These are phyloP conservation scores for Kokia cookei DNA, from an alignment of 441 rosid genomes.

Conservation along the genomic window DNA sequence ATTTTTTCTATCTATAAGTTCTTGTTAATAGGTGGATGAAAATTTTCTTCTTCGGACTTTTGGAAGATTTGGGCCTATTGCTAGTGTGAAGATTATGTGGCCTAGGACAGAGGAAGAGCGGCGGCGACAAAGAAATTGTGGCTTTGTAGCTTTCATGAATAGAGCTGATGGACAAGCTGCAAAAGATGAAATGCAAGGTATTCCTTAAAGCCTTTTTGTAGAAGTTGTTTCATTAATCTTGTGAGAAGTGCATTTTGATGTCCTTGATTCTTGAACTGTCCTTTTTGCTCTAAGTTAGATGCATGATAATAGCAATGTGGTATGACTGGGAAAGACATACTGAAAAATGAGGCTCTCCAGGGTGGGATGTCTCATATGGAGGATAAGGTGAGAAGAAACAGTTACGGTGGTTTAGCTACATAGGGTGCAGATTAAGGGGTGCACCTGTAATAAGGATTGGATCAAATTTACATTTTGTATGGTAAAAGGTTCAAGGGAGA, in stretches of 20 bases:
- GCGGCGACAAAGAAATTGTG: constrained; percentile 93
- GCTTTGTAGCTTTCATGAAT: constrained; percentile 97
- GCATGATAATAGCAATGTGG: not conserved
- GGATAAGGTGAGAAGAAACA: not conserved
- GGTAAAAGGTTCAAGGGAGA: not conserved
- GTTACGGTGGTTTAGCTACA: not conserved
- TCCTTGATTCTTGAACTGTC: not conserved
- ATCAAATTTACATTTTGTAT: not conserved
- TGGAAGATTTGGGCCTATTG: constrained; percentile 99
- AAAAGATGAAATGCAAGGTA: constrained; percentile 99
- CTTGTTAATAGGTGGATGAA: constrained; percentile 79
- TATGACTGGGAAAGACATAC: not conserved
- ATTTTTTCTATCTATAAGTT: not conserved
- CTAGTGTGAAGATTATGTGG: constrained; percentile 99
- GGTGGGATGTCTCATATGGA: not conserved
- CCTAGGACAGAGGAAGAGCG: constrained; percentile 98
- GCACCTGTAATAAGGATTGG: not conserved
- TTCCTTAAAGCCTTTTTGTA: not conserved
- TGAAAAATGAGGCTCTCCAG: not conserved
- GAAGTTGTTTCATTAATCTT: not conserved
- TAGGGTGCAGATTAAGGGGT: not conserved
- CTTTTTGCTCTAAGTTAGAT: not conserved
- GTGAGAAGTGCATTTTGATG: not conserved
- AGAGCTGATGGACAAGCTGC: constrained; percentile 99
- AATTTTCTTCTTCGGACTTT: constrained; percentile 97